Evolutionary conservation across 176 grass and related monocot species (phyloP).

Genomic region (Raddia distichophylla): DNA sequence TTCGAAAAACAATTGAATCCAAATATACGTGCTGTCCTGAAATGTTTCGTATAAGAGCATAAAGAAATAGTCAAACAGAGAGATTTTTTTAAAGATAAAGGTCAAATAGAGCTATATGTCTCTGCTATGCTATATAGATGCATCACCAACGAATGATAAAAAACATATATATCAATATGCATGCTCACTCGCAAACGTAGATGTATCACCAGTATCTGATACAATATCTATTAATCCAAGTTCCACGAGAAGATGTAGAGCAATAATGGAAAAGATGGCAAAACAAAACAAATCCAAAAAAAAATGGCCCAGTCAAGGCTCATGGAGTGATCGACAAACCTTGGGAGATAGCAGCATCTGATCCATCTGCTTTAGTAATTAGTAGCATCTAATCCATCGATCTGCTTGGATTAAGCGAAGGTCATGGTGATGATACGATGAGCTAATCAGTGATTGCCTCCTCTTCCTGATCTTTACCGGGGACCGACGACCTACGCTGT

Average conservation of each 20-base stretch:
- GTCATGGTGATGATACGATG: constrained; percentile 9
- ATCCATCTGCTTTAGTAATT: neutral
- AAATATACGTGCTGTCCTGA: too few species aligned
- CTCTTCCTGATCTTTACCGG: neutral
- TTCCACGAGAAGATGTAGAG: neutral
- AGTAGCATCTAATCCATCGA: neutral
- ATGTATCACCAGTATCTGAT: too few species aligned
- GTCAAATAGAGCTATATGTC: too few species aligned
- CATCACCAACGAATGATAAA: too few species aligned
- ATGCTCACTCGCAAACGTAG: too few species aligned
- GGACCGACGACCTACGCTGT: neutral
- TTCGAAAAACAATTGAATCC: too few species aligned
- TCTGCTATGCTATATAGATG: neutral
- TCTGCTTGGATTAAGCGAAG: neutral
- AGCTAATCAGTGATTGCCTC: neutral
- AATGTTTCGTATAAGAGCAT: too few species aligned
- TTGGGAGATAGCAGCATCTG: neutral
- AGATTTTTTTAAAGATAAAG: too few species aligned
- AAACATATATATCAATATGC: neutral
- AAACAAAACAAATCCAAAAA: too few species aligned
- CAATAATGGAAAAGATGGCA: neutral
- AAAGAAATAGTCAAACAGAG: too few species aligned
- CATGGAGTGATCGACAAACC: neutral
- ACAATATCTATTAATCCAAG: neutral
- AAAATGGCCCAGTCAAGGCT: neutral